These are phyloP conservation scores for Ceratobasidium papillatum DNA, from an alignment of 1,284 basidiomycete genomes.

Conservation along the genomic window DNA sequence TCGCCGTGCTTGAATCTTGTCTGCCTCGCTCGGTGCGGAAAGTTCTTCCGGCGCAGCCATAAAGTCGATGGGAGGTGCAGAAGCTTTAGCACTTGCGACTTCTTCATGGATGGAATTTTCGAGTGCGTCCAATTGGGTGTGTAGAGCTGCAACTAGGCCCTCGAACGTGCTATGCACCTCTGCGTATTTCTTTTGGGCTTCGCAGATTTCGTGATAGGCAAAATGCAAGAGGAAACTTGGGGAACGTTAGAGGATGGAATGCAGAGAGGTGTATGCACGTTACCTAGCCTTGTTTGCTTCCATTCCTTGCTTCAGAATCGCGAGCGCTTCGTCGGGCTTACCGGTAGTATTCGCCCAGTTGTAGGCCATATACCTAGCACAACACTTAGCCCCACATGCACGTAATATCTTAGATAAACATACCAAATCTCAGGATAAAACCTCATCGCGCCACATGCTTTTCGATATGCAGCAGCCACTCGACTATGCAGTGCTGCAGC, in stretches of 20 bases:
- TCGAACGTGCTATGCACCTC: constrained; percentile 77
- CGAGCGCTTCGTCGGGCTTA: constrained; percentile 81
- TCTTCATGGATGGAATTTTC: constrained; percentile 57
- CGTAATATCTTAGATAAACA: constrained; percentile 45
- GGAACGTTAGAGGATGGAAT: constrained; percentile 3
- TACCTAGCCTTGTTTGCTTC: constrained; percentile 88
- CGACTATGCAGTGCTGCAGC: constrained; percentile 70
- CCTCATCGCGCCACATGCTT: constrained; percentile 88
- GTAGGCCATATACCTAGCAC: constrained; percentile 87
- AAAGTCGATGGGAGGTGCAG: constrained; percentile 31
- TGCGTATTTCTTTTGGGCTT: constrained; percentile 67
- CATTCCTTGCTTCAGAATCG: constrained; percentile 84
- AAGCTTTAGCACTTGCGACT: constrained; percentile 42
- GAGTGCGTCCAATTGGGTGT: constrained; percentile 75
- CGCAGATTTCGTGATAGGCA: constrained; percentile 86
- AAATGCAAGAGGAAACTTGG: constrained; percentile 87
- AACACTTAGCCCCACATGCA: constrained; percentile 9
- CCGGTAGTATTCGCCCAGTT: constrained; percentile 78
- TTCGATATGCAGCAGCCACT: constrained; percentile 84
- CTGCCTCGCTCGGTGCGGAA: constrained; percentile 46
- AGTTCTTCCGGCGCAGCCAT: constrained; percentile 38
- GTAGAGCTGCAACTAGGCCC: constrained; percentile 73
- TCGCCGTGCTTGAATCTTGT: constrained; percentile 51
- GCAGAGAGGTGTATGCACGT: constrained; percentile 36
- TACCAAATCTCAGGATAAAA: constrained; percentile 96